phyloP scores from a whole-genome alignment of 208 protist species.

The Angomonas ambiguus region DNA sequence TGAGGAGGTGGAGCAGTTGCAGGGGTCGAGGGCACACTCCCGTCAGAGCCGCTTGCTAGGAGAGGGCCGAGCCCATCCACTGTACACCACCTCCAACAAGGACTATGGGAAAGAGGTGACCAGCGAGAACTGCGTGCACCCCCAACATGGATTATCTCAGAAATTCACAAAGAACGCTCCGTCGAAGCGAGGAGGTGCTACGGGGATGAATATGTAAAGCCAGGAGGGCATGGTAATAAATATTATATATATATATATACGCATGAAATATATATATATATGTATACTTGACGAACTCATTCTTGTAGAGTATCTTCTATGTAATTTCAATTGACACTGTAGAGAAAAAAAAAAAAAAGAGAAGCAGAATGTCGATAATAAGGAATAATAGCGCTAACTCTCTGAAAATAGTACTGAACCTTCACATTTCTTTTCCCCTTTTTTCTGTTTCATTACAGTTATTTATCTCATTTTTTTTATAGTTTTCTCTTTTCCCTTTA shows the following conservation, averaged over 20 bases:
- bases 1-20: constrained; percentile 17
- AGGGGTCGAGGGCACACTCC: constrained; percentile 29
- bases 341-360: too few species aligned
- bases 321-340: too few species aligned
- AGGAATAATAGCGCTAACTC: too few species aligned
- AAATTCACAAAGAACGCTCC: constrained; percentile 66
- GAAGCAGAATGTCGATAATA: too few species aligned
- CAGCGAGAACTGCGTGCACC: constrained; percentile 13
- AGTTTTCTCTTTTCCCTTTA: not conserved
- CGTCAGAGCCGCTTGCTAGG: constrained; percentile 48
- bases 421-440: not conserved
- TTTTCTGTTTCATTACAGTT: not conserved
- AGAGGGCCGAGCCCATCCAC: constrained; percentile 43
- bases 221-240: too few species aligned
- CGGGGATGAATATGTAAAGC: constrained; percentile 86
- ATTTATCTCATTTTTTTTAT: not conserved
- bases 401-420: too few species aligned
- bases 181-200: constrained; percentile 38
- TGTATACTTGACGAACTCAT: not conserved
- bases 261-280: constrained; percentile 7
- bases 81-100: constrained; percentile 61
- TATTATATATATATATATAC: constrained; percentile 7
- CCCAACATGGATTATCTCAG: constrained; percentile 49
- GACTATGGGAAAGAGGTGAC: constrained; percentile 66
- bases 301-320: too few species aligned